A percentile compares a stretch with the other conserved stretches of the same genome.
phyloP scores from a whole-genome alignment of 306 rosid genomes.

The Senna tora region DNA sequence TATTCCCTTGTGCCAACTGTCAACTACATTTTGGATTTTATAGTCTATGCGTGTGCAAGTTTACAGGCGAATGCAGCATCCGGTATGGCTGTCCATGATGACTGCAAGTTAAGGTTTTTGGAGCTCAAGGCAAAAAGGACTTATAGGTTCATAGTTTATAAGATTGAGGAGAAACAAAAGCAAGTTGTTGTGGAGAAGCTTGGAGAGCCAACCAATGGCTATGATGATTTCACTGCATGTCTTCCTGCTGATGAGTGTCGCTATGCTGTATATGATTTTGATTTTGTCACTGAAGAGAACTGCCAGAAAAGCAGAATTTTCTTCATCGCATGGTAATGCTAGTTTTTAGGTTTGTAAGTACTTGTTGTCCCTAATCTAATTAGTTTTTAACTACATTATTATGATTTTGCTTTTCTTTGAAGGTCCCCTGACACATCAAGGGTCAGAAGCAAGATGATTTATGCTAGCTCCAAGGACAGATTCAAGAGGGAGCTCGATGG shows the following conservation, averaged over 20 bases:
- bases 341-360: constrained; percentile 6
- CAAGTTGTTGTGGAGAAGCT: constrained; percentile 79
- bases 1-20: neutral
- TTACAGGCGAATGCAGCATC: constrained; percentile 80
- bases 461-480: constrained; percentile 91
- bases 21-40: neutral
- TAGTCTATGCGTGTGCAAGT: constrained; percentile 15
- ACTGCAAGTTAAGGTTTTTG: constrained; percentile 76
- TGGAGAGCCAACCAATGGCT: constrained; percentile 74
- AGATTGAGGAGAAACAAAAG: constrained; percentile 91
- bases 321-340: constrained; percentile 75
- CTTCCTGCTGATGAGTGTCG: constrained; percentile 88
- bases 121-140: constrained; percentile 86
- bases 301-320: constrained; percentile 82
- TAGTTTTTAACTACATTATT: neutral
- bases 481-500: constrained; percentile 96
- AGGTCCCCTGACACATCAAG: constrained; percentile 85
- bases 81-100: constrained; percentile 83
- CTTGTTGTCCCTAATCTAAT: neutral
- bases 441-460: constrained; percentile 93
- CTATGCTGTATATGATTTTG: constrained; percentile 84
- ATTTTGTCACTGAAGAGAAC: constrained; percentile 74
- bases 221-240: constrained; percentile 70
- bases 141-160: constrained; percentile 65
- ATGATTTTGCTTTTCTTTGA: constrained; percentile 39